These are phyloP conservation scores for Begonia peltatifolia DNA, from an alignment of 306 rosid species.

Conservation along the genomic window DNA sequence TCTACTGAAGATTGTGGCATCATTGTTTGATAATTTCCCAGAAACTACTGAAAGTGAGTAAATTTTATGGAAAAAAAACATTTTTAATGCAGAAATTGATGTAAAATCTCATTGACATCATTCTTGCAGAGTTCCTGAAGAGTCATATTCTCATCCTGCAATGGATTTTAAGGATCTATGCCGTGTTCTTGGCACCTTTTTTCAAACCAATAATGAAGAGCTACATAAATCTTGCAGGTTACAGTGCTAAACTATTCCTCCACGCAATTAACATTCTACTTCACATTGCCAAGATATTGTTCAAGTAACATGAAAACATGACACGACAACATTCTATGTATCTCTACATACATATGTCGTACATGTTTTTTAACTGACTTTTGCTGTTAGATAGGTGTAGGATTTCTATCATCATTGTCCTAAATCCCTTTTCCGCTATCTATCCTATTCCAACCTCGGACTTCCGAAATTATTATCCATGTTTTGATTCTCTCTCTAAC, in stretches of 20 bases:
- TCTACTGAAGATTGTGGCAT: conserved; percentile 39
- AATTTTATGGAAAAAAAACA: neutral
- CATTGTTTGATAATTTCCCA: conserved; percentile 54
- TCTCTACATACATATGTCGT: no score
- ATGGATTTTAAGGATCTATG: conserved; percentile 35
- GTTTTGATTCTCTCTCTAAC: no score
- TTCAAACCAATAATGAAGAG: conserved; percentile 28
- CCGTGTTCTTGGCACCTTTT: conserved; percentile 15
- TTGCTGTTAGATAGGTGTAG: no score
- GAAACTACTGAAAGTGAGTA: conserved; percentile 39
- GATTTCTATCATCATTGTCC: no score
- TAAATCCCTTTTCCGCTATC: no score
- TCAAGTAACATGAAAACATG: conserved; percentile 14
- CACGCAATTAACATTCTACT: conserved; percentile 14
- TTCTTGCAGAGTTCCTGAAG: conserved; percentile 54
- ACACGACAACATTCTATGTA: no score
- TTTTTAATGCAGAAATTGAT: neutral
- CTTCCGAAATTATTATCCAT: no score
- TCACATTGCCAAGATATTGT: conserved; percentile 19
- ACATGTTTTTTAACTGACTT: no score
- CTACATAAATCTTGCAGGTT: conserved; percentile 32
- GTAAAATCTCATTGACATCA: neutral
- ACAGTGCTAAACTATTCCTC: conserved; percentile 11
- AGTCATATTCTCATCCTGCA: conserved; percentile 17
- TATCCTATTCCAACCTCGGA: no score